phyloP scores from a whole-genome alignment of 148 eudicot genomes.

The Rhododendron simsii region DNA sequence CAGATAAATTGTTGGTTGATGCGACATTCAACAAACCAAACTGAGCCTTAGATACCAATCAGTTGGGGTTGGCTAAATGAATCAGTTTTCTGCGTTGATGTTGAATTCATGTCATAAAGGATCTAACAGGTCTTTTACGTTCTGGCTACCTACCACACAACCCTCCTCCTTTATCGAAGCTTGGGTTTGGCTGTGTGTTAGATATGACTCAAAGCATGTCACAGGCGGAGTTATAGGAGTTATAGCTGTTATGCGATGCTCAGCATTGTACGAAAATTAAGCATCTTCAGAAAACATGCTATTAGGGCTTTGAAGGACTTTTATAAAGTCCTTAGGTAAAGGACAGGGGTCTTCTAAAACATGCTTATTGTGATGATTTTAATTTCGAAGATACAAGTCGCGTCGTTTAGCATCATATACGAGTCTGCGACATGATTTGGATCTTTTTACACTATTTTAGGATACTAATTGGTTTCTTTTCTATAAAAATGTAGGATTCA shows the following conservation, averaged over 20 bases:
- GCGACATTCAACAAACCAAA: background rate
- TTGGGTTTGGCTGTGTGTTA: background rate
- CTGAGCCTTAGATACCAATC: background rate
- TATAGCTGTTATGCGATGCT: background rate
- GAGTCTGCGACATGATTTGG: background rate
- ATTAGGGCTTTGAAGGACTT: background rate
- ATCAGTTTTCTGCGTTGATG: background rate
- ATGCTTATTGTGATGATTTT: background rate
- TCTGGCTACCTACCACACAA: background rate
- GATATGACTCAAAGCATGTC: background rate
- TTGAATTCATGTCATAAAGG: background rate
- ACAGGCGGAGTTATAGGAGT: background rate
- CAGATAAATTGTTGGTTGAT: background rate
- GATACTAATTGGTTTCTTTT: constrained; percentile 18
- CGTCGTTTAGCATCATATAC: background rate
- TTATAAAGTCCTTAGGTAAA: background rate
- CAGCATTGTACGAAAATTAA: background rate
- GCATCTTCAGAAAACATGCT: background rate
- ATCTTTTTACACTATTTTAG: background rate
- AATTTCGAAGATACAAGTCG: background rate
- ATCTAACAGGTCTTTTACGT: background rate
- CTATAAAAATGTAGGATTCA: constrained; percentile 48
- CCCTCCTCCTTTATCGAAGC: background rate
- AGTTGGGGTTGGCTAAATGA: background rate
- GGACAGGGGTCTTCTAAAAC: background rate